Percentiles rank a stretch among this genome's conserved stretches.
phyloP scores from a whole-genome alignment of 225 moss, liverwort and hornwort species.

The Asterella californica region DNA sequence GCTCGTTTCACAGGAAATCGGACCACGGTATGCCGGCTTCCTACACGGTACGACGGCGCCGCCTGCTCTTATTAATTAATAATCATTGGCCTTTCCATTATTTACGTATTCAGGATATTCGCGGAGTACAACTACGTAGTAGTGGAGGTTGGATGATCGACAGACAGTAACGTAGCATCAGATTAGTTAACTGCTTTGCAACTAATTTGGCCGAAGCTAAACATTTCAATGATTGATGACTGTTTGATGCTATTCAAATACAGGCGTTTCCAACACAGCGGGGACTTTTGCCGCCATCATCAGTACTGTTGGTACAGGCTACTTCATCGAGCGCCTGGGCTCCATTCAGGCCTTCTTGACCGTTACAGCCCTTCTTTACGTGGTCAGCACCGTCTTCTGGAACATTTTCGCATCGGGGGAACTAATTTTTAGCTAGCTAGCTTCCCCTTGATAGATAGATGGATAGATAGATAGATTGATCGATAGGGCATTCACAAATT shows the following conservation, averaged over 20 bases:
- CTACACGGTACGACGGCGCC: conserved; percentile 57
- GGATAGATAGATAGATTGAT: too few relatives aligned
- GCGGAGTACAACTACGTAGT: too few relatives aligned
- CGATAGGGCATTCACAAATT: too few relatives aligned
- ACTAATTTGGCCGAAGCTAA: too few relatives aligned
- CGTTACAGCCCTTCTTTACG: conserved; percentile 65
- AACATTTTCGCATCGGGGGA: conserved; percentile 64
- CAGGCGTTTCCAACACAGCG: conserved; percentile 80
- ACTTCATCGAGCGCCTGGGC: conserved; percentile 74
- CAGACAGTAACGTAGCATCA: too few relatives aligned
- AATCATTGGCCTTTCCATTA: too few relatives aligned
- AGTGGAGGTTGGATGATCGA: too few relatives aligned
- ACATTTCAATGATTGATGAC: too few relatives aligned
- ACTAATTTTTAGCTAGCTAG: conserved; percentile 50
- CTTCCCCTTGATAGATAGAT: conserved; percentile 1
- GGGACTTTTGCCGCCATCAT: conserved; percentile 72
- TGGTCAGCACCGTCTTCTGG: conserved; percentile 70
- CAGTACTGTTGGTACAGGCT: conserved; percentile 71
- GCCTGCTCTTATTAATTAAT: not conserved
- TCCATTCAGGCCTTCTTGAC: conserved; percentile 72
- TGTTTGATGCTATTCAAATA: not conserved
- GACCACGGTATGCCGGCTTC: conserved; percentile 77
- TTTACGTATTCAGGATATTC: too few relatives aligned
- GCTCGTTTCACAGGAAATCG: conserved; percentile 53
- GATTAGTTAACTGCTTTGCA: too few relatives aligned